Evolutionary conservation across 2,329 filamentous ascomycete genomes (phyloP), one percentile per base, ranked within the genome.

Genomic region (Camillea tinctor): DNA sequence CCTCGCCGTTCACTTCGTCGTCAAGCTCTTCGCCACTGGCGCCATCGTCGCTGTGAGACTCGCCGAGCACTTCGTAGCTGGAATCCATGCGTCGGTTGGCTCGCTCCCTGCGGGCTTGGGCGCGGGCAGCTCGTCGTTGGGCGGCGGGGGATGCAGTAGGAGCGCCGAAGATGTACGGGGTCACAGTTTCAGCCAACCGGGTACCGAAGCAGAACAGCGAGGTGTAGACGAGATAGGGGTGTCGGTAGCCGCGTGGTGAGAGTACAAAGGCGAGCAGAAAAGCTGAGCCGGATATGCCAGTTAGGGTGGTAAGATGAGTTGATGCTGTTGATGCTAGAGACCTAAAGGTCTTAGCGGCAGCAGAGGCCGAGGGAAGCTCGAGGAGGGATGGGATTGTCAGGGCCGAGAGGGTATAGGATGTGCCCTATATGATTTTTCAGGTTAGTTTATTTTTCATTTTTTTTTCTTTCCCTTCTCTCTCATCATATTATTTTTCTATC

Each of bases 141-240:
- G 63, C 56, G 20, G 71, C 63, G 51, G 67, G 59, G 57, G 69
- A 61, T 60, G 68, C 63, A 9, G 69, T 62, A 50, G 70, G 63
- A 23, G 63, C 54, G 23, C 70, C 66, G 62, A 77, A 74, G 61
- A 81, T 68, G 61, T 75, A 75, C 1, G 83, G 80, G 17, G 82
- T 75, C 49, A 86, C 69, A 22, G 76, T 73, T 58, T 83, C 81
- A 50, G 79, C 80, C 51, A 84, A 79, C 21, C 83, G 82, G 51
- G 90, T 86, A 48, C 90, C 78, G 48, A 83, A 80, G 50, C 88
- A 84, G 59, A 93, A 83, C 23, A 92, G 77, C 2, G 88, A 87
- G 15, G 92, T 92, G 87, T 95, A 97, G 60, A 97, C 77, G 23
- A 97, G 87, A 74, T 97, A 98, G 0, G 94, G 94, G 74, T 98